phyloP scores from a whole-genome alignment of 257 asterid genomes.

The Mentha longifolia region DNA sequence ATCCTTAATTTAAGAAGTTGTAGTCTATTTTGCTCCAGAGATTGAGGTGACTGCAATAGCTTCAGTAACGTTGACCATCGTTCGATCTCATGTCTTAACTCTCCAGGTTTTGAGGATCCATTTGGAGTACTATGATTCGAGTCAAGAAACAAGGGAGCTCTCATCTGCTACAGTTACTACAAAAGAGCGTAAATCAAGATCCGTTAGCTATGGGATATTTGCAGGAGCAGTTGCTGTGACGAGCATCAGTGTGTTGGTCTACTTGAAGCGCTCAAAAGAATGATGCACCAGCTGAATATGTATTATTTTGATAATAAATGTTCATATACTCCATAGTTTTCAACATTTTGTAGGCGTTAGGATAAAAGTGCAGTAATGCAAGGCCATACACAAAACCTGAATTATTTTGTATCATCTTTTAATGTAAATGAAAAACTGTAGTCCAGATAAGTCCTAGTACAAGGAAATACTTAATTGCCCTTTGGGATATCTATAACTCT shows the following conservation, averaged over 20 bases:
- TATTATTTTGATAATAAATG: not conserved
- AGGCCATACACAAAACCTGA: too few relatives aligned
- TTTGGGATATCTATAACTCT: too few relatives aligned
- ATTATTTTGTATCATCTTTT: not conserved
- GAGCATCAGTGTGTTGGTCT: conserved; percentile 66
- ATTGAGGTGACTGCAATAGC: not conserved
- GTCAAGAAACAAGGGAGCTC: conserved; percentile 33
- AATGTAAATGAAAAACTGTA: not conserved
- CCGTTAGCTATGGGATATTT: conserved; percentile 50
- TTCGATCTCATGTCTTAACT: not conserved
- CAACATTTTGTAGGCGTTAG: conserved; percentile 20
- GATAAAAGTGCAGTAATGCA: not conserved
- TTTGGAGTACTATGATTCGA: conserved; percentile 50
- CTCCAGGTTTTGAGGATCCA: conserved; percentile 82
- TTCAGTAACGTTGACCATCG: not conserved
- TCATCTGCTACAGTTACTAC: conserved; percentile 30
- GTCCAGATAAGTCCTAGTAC: not conserved
- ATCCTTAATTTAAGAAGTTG: not conserved
- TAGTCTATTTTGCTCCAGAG: not conserved
- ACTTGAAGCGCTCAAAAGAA: conserved; percentile 64
- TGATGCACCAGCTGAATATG: conserved; percentile 31
- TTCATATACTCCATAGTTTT: too few relatives aligned
- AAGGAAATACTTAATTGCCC: not conserved
- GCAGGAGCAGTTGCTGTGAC: conserved; percentile 71
- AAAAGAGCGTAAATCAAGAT: conserved; percentile 40